Evolutionary conservation across 2,329 filamentous ascomycete species (phyloP).

Genomic region (Diaporthe destruens): DNA sequence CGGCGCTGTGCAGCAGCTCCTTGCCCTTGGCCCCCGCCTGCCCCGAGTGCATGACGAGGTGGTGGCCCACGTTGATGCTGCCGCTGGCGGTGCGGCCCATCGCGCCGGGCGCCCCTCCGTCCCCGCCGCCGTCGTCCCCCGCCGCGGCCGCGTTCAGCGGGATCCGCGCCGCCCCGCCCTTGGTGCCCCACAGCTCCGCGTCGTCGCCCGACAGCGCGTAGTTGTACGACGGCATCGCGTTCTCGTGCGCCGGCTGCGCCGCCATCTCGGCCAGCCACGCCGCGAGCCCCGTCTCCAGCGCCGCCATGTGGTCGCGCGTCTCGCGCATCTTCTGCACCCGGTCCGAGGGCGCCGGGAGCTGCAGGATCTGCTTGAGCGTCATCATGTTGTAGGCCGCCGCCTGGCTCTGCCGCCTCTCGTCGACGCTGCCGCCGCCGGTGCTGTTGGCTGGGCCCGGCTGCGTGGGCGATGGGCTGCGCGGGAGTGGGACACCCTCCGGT

Average conservation of each 20-base stretch:
- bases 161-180: constrained; percentile 23
- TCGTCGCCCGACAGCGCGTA: constrained; percentile 40
- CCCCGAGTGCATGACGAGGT: constrained; percentile 66
- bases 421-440: not conserved
- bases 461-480: constrained; percentile 34
- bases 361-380: constrained; percentile 82
- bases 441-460: not conserved
- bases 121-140: not conserved
- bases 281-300: constrained; percentile 80
- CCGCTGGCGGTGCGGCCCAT: constrained; percentile 41
- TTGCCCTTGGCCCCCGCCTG: constrained; percentile 88
- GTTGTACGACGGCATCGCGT: constrained; percentile 51
- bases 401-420: constrained; percentile 18
- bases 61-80: constrained; percentile 54
- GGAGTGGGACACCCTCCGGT: constrained; percentile 35
- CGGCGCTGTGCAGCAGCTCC: constrained; percentile 87
- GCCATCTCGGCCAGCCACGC: constrained; percentile 66
- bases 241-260: constrained; percentile 61
- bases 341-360: constrained; percentile 73
- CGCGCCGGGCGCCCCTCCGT: too few species aligned
- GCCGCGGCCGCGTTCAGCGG: constrained; percentile 20
- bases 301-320: constrained; percentile 77
- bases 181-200: constrained; percentile 34
- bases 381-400: constrained; percentile 55
- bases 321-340: constrained; percentile 81